A percentile compares a stretch with the other conserved stretches of the same genome.
Evolutionary conservation across 495 filamentous ascomycete genomes (phyloP).

Genomic region (Aspergillus nidulans): DNA sequence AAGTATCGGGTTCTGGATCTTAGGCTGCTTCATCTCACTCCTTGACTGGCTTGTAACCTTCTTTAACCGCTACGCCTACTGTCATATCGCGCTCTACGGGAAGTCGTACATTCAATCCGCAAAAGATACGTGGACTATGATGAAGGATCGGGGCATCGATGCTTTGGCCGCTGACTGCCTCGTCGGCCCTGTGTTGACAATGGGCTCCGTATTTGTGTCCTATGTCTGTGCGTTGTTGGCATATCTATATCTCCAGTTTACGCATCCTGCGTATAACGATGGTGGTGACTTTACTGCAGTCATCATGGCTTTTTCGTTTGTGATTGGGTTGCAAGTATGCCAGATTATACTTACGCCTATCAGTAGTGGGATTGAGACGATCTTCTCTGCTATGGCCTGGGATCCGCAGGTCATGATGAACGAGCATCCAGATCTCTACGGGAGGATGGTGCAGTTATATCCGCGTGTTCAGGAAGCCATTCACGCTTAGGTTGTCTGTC

Average conservation of each 20-base stretch:
- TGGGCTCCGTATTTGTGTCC: conserved; percentile 78
- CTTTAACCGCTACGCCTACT: conserved; percentile 78
- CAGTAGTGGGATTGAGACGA: conserved; percentile 60
- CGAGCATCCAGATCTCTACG: conserved; percentile 77
- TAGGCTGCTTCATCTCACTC: conserved; percentile 70
- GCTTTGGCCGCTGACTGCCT: conserved; percentile 87
- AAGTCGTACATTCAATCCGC: conserved; percentile 79
- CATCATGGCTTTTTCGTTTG: conserved; percentile 76
- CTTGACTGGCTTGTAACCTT: conserved; percentile 78
- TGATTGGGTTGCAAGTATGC: conserved; percentile 81
- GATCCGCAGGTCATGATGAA: conserved; percentile 80
- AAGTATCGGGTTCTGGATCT: conserved; percentile 61
- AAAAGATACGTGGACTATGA: conserved; percentile 86
- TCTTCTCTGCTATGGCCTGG: conserved; percentile 87
- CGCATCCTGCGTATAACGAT: conserved; percentile 70
- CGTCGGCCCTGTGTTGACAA: conserved; percentile 82
- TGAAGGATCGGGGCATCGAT: conserved; percentile 87
- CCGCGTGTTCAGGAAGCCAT: conserved; percentile 75
- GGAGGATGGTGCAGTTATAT: conserved; percentile 71
- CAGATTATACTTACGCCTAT: conserved; percentile 84
- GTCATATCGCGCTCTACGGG: conserved; percentile 87
- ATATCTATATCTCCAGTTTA: conserved; percentile 80
- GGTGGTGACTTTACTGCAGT: conserved; percentile 67
- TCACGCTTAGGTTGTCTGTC: conserved; percentile 41
- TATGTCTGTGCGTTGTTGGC: conserved; percentile 77